Conservation (phyloP, 2,329 filamentous ascomycete species). For the Aspergillus felis region DNA sequence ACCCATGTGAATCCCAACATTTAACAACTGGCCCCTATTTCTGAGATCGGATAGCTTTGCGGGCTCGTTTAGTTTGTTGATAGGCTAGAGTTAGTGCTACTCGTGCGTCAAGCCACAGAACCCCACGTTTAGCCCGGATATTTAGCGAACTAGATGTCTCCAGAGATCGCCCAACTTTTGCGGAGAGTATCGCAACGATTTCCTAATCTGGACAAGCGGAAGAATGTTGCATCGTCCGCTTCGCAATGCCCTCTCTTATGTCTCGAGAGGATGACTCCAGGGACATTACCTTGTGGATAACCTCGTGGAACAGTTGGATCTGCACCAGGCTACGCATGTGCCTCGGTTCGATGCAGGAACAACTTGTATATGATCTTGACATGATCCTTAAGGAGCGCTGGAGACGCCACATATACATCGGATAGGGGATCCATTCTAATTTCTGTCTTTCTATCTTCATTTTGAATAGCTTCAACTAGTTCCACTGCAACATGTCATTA, state of each 20-base stretch:
- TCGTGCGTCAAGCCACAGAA: not conserved
- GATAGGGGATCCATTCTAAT: not conserved
- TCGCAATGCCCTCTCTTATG: not conserved
- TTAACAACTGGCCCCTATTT: not conserved
- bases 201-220: not conserved
- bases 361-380: not conserved
- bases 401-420: not conserved
- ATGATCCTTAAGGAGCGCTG: not conserved
- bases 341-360: not conserved
- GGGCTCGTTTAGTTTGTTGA: not conserved
- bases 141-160: not conserved
- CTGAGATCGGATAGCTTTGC: not conserved
- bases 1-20: not conserved
- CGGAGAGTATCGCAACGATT: conserved; percentile 1
- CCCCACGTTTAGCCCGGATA: not conserved
- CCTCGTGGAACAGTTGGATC: not conserved
- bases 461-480: not conserved
- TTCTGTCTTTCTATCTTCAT: not conserved
- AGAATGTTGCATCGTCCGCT: not conserved
- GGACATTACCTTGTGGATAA: not conserved
- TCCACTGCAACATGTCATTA: conserved; percentile 13
- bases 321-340: not conserved
- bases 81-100: not conserved
- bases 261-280: not conserved
- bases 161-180: not conserved